phyloP scores from a whole-genome alignment of 1,284 basidiomycete genomes.

The Pyrrhoderma lamaoense region DNA sequence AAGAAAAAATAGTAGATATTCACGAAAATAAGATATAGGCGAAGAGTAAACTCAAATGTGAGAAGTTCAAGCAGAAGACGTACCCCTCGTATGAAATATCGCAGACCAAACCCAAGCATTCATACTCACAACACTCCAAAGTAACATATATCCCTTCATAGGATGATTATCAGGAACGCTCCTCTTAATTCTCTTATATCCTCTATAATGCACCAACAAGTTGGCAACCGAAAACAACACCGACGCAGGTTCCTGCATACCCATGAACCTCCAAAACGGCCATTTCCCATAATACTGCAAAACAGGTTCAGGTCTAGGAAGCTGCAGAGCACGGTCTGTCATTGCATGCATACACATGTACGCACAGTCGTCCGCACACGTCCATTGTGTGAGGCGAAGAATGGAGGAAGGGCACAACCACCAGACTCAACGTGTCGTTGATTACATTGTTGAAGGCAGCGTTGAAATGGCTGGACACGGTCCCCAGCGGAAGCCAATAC shows the following conservation, averaged over 20 bases:
- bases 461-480: slow-evolving; percentile 43
- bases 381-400: slow-evolving; percentile 59
- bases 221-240: slow-evolving; percentile 88
- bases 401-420: slow-evolving; percentile 30
- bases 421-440: slow-evolving; percentile 26
- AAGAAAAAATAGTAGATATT: too few relatives aligned
- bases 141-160: slow-evolving; percentile 63
- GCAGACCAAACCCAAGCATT: slow-evolving; percentile 93
- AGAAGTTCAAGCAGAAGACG: slow-evolving; percentile 23
- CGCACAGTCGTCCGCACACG: slow-evolving; percentile 82
- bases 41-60: too few relatives aligned
- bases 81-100: slow-evolving; percentile 90
- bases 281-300: slow-evolving; percentile 95
- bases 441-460: slow-evolving; percentile 35
- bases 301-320: slow-evolving; percentile 26
- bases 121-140: slow-evolving; percentile 68
- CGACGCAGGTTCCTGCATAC: slow-evolving; percentile 92
- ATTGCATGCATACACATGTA: slow-evolving; percentile 85
- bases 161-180: slow-evolving; percentile 53
- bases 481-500: slow-evolving; percentile 48
- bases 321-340: slow-evolving; percentile 51
- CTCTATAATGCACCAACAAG: slow-evolving; percentile 62
- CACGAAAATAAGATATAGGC: neutral
- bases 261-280: slow-evolving; percentile 83
- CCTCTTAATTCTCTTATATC: slow-evolving; percentile 42